Conservation (phyloP, 2,329 filamentous ascomycete species). For the Colletotrichum sp. region DNA sequence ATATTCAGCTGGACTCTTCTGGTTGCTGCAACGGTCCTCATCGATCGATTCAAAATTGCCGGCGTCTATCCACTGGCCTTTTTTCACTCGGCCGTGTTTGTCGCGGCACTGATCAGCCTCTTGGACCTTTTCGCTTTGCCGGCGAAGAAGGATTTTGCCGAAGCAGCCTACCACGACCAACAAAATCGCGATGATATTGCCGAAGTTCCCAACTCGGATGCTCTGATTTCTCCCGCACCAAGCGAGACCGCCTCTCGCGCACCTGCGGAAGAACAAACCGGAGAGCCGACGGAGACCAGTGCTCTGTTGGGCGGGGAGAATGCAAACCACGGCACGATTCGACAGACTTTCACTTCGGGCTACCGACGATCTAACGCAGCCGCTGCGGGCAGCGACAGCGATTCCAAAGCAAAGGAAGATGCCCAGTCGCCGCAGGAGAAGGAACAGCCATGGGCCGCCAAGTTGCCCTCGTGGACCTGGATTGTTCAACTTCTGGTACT, state of each 20-base stretch:
- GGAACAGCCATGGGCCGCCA: conserved; percentile 87
- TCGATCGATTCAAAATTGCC: conserved; percentile 74
- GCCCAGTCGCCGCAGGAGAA: conserved; percentile 58
- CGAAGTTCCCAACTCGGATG: conserved; percentile 33
- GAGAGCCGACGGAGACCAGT: conserved; percentile 56
- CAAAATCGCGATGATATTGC: conserved; percentile 44
- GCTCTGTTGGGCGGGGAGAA: conserved; percentile 44
- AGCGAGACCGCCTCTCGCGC: conserved; percentile 38
- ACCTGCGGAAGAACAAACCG: conserved; percentile 27
- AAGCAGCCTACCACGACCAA: conserved; percentile 57
- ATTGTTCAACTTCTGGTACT: conserved; percentile 82
- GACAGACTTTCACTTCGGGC: conserved; percentile 59
- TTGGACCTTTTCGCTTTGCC: conserved; percentile 81
- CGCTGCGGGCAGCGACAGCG: conserved; percentile 18
- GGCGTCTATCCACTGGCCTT: conserved; percentile 84
- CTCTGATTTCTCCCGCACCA: conserved; percentile 43
- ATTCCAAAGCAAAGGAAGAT: conserved; percentile 33
- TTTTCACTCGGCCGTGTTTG: conserved; percentile 76
- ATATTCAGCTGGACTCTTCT: conserved; percentile 74
- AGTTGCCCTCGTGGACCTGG: conserved; percentile 86
- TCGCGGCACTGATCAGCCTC: conserved; percentile 77
- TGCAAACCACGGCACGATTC: conserved; percentile 35
- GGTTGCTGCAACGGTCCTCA: conserved; percentile 75
- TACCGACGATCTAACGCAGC: conserved; percentile 55
- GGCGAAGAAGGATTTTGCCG: conserved; percentile 72